Conservation (phyloP, 305 asterid genomes). For the Fraxinus nigra region DNA sequence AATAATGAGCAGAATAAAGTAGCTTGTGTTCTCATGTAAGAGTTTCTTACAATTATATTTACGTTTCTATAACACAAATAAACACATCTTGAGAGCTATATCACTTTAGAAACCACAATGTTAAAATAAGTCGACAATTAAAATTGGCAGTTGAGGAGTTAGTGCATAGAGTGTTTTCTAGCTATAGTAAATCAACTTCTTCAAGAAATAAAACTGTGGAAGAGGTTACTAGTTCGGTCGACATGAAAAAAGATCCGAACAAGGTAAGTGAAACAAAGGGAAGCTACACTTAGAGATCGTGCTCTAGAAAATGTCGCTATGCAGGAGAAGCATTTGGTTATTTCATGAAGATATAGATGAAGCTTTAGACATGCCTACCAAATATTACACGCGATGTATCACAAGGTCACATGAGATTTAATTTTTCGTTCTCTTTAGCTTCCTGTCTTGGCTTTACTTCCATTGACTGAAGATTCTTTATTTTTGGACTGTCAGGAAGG, state of each 20-base stretch:
- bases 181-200: neutral
- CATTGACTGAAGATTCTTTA: neutral
- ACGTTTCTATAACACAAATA: neutral
- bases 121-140: neutral
- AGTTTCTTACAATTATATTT: conserved; percentile 5
- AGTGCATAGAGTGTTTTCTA: neutral
- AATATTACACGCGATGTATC: neutral
- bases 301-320: neutral
- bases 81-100: neutral
- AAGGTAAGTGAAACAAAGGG: neutral
- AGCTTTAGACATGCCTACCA: neutral
- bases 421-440: neutral
- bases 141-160: neutral
- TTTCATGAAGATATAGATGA: neutral
- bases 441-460: neutral
- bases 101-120: neutral
- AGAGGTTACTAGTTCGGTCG: neutral
- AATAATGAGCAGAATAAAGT: neutral
- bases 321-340: neutral
- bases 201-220: neutral
- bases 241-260: neutral
- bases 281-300: neutral
- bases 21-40: neutral
- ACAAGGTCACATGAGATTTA: neutral
- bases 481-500: neutral